phyloP scores from a whole-genome alignment of 2,329 filamentous ascomycete genomes.

The Exutisphaerella laricina region DNA sequence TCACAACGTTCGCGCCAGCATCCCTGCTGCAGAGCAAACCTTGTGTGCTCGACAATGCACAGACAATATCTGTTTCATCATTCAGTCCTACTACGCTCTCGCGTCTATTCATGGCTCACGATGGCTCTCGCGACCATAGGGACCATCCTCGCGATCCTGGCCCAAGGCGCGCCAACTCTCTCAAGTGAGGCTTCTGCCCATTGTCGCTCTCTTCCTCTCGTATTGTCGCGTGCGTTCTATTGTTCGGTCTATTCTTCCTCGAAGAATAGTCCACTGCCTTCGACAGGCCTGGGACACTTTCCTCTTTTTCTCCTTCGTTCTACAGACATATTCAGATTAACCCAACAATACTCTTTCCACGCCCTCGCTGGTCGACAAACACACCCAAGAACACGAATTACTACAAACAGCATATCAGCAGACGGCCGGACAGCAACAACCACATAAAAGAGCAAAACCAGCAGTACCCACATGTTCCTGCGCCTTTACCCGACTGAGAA shows the following conservation, averaged over 20 bases:
- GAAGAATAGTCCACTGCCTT: slow-evolving; percentile 29
- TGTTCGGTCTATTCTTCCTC: slow-evolving; percentile 33
- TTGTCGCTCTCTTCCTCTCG: slow-evolving; percentile 18
- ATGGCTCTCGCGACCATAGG: slow-evolving; percentile 25
- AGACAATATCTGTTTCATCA: slow-evolving; percentile 18
- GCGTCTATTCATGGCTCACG: slow-evolving; percentile 23
- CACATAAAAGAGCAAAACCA: slow-evolving; percentile 11
- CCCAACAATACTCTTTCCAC: slow-evolving; percentile 10
- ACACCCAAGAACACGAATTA: slow-evolving; percentile 3
- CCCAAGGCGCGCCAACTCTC: slow-evolving; percentile 9
- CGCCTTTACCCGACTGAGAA: slow-evolving; percentile 33
- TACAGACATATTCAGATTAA: slow-evolving; percentile 1
- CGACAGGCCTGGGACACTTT: slow-evolving; percentile 24
- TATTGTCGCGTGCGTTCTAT: slow-evolving; percentile 36
- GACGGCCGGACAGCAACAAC: slow-evolving; percentile 26
- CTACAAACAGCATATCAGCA: slow-evolving; percentile 5
- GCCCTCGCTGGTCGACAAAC: slow-evolving; percentile 22
- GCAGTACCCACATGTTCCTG: slow-evolving; percentile 31
- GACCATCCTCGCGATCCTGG: slow-evolving; percentile 13
- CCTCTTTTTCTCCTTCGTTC: slow-evolving; percentile 15
- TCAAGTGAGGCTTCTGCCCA: slow-evolving; percentile 15
- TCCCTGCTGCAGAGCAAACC: slow-evolving; percentile 2
- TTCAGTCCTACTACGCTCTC: slow-evolving; percentile 8
- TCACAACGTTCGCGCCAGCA: slow-evolving; percentile 10
- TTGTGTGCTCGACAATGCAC: slow-evolving; percentile 6